These are phyloP conservation scores for Aphanomyces cochlioides DNA, from an alignment of 352 stramenopile genomes.

Conservation along the genomic window DNA sequence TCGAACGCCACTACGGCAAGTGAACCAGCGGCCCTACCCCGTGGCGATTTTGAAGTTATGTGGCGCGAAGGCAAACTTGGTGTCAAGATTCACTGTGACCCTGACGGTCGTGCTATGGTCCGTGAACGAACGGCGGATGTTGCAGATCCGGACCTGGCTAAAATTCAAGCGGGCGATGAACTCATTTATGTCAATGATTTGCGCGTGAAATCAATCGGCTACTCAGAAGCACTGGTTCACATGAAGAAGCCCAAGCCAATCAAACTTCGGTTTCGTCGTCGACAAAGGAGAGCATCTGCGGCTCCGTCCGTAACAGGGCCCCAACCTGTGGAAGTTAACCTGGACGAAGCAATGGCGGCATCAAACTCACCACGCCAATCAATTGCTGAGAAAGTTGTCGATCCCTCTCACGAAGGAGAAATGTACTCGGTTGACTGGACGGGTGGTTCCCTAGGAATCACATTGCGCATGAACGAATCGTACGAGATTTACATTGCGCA, in stretches of 20 bases:
- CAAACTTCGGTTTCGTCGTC: conserved; percentile 15
- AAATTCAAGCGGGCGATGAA: conserved; percentile 28
- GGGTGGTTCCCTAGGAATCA: conserved; percentile 22
- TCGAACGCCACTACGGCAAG: background rate
- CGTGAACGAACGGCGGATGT: conserved; percentile 1
- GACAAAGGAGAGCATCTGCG: background rate
- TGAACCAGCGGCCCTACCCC: background rate
- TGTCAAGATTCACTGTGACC: conserved; percentile 23
- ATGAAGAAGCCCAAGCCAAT: conserved; percentile 30
- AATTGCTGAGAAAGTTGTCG: background rate
- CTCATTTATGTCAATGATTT: conserved; percentile 25
- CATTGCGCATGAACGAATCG: conserved; percentile 24
- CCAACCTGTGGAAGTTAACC: conserved; percentile 1
- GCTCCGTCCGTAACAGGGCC: too few species aligned
- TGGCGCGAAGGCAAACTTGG: conserved; percentile 26
- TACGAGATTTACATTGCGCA: conserved; percentile 21
- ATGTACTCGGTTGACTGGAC: conserved; percentile 29
- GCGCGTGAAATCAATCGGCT: conserved; percentile 18
- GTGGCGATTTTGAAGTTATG: conserved; percentile 15
- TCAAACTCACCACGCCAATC: conserved; percentile 1
- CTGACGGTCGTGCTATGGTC: conserved; percentile 20
- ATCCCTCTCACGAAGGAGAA: background rate
- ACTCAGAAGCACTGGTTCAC: conserved; percentile 3
- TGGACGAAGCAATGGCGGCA: background rate
- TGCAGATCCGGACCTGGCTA: conserved; percentile 22